Percentiles rank a stretch among this genome's conserved stretches.
phyloP scores from a whole-genome alignment of 2,329 filamentous ascomycete genomes.

The Orbilia brochopaga region DNA sequence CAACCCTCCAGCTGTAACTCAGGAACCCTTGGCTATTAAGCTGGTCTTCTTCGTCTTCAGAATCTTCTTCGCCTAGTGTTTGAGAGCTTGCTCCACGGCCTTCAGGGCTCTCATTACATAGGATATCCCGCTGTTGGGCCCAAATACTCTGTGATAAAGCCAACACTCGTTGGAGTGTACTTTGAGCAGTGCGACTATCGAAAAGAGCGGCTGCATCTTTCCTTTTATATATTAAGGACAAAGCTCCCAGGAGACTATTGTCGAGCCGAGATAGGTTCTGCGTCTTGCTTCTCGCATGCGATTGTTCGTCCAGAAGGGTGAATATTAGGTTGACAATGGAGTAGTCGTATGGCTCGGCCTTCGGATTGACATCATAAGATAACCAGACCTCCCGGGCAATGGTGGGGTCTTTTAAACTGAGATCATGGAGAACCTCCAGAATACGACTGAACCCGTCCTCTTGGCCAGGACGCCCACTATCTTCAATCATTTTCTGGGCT shows the following conservation, averaged over 20 bases:
- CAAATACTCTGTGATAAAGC: conserved; percentile 73
- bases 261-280: conserved; percentile 63
- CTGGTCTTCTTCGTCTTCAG: conserved; percentile 56
- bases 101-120: conserved; percentile 95
- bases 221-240: conserved; percentile 39
- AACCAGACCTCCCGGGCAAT: conserved; percentile 22
- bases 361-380: conserved; percentile 22
- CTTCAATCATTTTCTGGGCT: conserved; percentile 67
- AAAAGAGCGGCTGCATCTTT: conserved; percentile 56
- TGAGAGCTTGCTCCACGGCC: conserved; percentile 76
- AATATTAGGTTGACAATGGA: conserved; percentile 19
- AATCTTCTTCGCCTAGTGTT: conserved; percentile 69
- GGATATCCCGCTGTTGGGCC: conserved; percentile 73
- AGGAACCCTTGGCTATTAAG: conserved; percentile 85
- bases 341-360: conserved; percentile 15
- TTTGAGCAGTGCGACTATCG: conserved; percentile 61
- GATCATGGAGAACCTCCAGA: conserved; percentile 61
- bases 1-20: conserved; percentile 90
- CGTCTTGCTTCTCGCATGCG: conserved; percentile 55
- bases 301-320: conserved; percentile 16
- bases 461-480: conserved; percentile 84
- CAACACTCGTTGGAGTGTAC: conserved; percentile 59
- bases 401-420: conserved; percentile 28
- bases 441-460: conserved; percentile 83
- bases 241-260: conserved; percentile 58